Conservation (phyloP, 805 yeast genomes). For the Starmera amethionina region DNA sequence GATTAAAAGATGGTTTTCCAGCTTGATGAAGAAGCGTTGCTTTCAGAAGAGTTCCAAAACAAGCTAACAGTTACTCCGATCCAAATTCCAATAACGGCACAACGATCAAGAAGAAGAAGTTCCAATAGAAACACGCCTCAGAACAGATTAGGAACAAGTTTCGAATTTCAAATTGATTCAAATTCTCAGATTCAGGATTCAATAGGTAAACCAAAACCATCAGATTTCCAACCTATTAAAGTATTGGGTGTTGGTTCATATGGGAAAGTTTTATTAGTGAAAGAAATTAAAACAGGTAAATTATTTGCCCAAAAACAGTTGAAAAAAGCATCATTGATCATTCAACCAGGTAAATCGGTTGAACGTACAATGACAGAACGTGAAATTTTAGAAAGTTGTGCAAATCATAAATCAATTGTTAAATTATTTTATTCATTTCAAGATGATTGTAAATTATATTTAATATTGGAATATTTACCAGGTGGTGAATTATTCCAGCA, state of each 20-base stretch:
- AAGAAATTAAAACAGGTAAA: constrained; percentile 49
- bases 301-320: constrained; percentile 82
- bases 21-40: constrained; percentile 13
- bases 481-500: constrained; percentile 95
- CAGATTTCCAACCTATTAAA: constrained; percentile 64
- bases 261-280: constrained; percentile 76
- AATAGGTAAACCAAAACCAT: constrained; percentile 17
- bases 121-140: constrained; percentile 17
- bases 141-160: constrained; percentile 34
- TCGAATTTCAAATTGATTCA: constrained; percentile 35
- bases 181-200: too few relatives aligned
- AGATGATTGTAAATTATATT: constrained; percentile 64
- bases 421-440: constrained; percentile 77
- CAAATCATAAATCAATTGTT: constrained; percentile 75
- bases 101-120: constrained; percentile 11
- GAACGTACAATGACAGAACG: constrained; percentile 78
- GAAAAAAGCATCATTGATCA: constrained; percentile 70
- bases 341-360: constrained; percentile 37
- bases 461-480: constrained; percentile 71
- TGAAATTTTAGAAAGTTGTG: constrained; percentile 50
- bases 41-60: constrained; percentile 10
- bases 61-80: constrained; percentile 1
- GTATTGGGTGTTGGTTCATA: constrained; percentile 85
- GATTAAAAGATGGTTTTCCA: constrained; percentile 13
- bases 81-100: constrained; percentile 7